A percentile compares a stretch with the other conserved stretches of the same genome.
These are phyloP conservation scores for Talaromyces stipitatus DNA, from an alignment of 495 filamentous ascomycete species.

Conservation along the genomic window DNA sequence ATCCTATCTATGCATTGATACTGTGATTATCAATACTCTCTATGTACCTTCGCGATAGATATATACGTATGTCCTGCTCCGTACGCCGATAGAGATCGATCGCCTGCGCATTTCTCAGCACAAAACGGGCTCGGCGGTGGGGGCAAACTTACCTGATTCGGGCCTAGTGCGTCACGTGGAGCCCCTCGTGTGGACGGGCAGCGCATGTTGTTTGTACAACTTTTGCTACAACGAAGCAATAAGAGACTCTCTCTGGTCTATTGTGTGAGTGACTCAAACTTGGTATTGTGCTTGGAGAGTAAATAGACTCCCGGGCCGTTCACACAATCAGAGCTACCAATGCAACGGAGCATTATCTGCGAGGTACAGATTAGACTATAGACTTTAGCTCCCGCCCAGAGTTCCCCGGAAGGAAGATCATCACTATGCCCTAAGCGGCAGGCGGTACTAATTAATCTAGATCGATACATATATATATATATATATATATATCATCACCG, in stretches of 20 bases:
- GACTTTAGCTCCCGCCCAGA: constrained; percentile 1
- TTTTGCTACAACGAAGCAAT: background rate
- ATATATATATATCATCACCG: too few relatives aligned
- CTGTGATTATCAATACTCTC: background rate
- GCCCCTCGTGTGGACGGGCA: constrained; percentile 9
- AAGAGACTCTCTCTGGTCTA: background rate
- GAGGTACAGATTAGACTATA: background rate
- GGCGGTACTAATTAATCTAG: background rate
- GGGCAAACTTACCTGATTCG: constrained; percentile 6
- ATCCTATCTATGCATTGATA: too few relatives aligned
- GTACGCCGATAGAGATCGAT: background rate
- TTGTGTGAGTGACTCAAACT: background rate
- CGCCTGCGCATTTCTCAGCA: constrained; percentile 22
- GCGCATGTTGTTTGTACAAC: constrained; percentile 3
- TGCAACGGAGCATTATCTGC: background rate
- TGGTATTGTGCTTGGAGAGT: background rate
- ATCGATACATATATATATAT: too few relatives aligned
- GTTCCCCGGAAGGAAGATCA: background rate
- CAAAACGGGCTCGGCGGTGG: constrained; percentile 8
- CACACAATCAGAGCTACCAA: background rate
- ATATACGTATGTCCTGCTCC: background rate
- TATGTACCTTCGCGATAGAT: background rate
- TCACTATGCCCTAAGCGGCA: background rate
- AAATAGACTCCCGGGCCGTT: too few relatives aligned
- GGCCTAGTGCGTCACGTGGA: constrained; percentile 21